These are phyloP conservation scores for Phytopythium boreale DNA, from an alignment of 352 stramenopile species.

Conservation along the genomic window DNA sequence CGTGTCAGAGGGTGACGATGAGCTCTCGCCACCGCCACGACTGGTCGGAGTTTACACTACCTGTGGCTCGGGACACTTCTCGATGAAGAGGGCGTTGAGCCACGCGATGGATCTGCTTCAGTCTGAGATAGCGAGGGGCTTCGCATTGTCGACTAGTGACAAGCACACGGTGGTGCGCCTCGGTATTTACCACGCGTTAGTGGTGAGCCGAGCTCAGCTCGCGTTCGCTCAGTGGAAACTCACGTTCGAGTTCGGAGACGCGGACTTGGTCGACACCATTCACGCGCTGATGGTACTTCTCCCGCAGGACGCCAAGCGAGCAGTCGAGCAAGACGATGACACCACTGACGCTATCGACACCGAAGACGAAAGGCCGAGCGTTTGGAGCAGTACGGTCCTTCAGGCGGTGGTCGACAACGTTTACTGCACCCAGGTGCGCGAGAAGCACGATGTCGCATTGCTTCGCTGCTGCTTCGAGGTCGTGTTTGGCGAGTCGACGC, in stretches of 20 bases:
- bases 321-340: neutral
- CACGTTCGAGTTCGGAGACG: slow-evolving; percentile 1
- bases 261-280: neutral
- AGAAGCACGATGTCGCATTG: neutral
- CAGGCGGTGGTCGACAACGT: neutral
- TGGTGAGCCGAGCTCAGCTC: neutral
- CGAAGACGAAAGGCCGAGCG: neutral
- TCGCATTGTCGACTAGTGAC: neutral
- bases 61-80: neutral
- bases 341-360: neutral
- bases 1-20: neutral
- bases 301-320: neutral
- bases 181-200: neutral
- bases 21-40: neutral
- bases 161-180: neutral
- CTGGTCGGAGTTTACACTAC: neutral
- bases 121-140: neutral
- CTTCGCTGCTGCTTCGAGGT: slow-evolving; percentile 2
- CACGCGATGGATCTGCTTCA: neutral
- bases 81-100: neutral
- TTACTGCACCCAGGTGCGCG: neutral
- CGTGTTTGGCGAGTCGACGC: neutral
- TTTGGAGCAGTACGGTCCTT: neutral
- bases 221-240: neutral
- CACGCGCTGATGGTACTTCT: neutral